Percentiles rank a stretch among this genome's conserved stretches.
Conservation (phyloP, 208 protist species). For the Kentomonas sorsogonicus region DNA sequence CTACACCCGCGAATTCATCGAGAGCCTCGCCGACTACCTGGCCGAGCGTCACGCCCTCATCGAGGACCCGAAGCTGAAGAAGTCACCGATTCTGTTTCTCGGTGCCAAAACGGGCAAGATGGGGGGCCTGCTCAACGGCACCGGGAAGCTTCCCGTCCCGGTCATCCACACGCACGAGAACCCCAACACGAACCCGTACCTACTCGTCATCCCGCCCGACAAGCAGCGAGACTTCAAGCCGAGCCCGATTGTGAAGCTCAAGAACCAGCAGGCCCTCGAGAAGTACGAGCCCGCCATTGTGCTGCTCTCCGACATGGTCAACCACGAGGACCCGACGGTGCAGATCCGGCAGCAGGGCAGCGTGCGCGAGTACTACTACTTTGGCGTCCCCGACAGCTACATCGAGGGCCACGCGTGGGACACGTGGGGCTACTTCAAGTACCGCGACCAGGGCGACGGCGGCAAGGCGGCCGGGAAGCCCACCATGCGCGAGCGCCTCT, state of each 20-base stretch:
- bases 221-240: conserved; percentile 82
- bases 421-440: conserved; percentile 82
- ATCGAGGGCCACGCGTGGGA: conserved; percentile 77
- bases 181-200: conserved; percentile 81
- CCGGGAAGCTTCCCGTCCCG: conserved; percentile 68
- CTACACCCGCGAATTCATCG: conserved; percentile 64
- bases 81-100: conserved; percentile 79
- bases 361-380: conserved; percentile 81
- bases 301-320: conserved; percentile 80
- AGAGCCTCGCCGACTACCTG: conserved; percentile 72
- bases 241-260: conserved; percentile 77
- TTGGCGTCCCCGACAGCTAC: conserved; percentile 83
- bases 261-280: conserved; percentile 69
- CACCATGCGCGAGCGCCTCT: neutral
- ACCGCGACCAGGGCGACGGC: conserved; percentile 31
- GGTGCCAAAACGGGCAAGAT: conserved; percentile 72
- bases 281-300: conserved; percentile 87
- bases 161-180: conserved; percentile 79
- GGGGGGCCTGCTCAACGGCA: conserved; percentile 68
- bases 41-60: conserved; percentile 65
- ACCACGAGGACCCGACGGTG: conserved; percentile 64
- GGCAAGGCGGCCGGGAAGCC: neutral
- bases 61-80: conserved; percentile 49
- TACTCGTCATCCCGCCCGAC: conserved; percentile 73
- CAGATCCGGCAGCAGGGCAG: conserved; percentile 74